Evolutionary conservation across 768 basidiomycete genomes (phyloP).

Genomic region (Lactarius sp.): DNA sequence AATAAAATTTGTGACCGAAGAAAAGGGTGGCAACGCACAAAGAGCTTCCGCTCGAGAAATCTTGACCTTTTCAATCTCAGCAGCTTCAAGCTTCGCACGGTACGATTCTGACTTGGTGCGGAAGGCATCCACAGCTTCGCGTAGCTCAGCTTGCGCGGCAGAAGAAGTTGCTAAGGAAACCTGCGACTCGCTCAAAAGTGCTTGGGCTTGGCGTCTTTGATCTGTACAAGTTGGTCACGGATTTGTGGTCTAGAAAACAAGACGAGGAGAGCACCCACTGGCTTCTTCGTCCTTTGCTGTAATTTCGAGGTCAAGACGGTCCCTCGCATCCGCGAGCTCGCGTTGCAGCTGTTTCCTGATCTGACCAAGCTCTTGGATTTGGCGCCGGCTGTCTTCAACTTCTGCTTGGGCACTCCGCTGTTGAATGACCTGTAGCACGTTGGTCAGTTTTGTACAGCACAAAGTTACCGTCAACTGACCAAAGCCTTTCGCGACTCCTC

Average conservation of each 20-base stretch:
- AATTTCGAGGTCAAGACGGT: constrained; percentile 50
- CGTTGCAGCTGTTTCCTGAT: constrained; percentile 54
- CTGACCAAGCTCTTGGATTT: constrained; percentile 53
- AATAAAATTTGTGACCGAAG: background rate
- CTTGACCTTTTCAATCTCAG: constrained; percentile 64
- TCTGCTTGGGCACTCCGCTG: constrained; percentile 61
- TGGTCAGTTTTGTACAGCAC: background rate
- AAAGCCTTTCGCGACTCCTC: constrained; percentile 70
- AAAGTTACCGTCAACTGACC: constrained; percentile 37
- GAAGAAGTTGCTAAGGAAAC: constrained; percentile 53
- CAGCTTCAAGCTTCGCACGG: constrained; percentile 56
- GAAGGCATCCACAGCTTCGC: constrained; percentile 58
- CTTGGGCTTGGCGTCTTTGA: constrained; percentile 54
- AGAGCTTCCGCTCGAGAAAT: constrained; percentile 58
- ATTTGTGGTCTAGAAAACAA: background rate
- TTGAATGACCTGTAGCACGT: constrained; percentile 50
- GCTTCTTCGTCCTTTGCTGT: constrained; percentile 53
- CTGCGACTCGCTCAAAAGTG: constrained; percentile 59
- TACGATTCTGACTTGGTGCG: constrained; percentile 57
- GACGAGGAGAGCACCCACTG: constrained; percentile 37
- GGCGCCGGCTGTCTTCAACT: constrained; percentile 57
- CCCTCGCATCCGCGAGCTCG: constrained; percentile 49
- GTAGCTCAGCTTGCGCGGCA: constrained; percentile 60
- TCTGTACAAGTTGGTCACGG: constrained; percentile 34
- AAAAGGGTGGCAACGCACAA: constrained; percentile 37